Conservation (phyloP, 2,329 filamentous ascomycete genomes). For the Ophiostoma quercus region DNA sequence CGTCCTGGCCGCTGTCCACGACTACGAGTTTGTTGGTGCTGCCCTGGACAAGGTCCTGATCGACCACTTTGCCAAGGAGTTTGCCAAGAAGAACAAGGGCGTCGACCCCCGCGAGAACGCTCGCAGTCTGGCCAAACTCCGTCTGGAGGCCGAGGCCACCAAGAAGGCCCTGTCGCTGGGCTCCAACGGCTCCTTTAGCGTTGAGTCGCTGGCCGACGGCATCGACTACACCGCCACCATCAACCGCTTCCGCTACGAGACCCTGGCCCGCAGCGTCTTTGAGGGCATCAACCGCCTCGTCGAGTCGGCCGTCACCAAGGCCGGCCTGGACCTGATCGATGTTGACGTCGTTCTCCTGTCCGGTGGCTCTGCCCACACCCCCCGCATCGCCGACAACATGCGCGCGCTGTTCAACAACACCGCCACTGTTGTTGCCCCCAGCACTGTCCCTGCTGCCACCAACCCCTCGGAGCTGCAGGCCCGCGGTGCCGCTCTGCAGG, state of each 20-base stretch:
- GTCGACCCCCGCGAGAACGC: constrained; percentile 78
- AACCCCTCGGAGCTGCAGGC: constrained; percentile 90
- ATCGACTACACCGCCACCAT: constrained; percentile 87
- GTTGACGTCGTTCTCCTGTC: constrained; percentile 91
- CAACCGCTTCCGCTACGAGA: constrained; percentile 90
- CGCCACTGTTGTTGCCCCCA: constrained; percentile 75
- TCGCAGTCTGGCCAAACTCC: constrained; percentile 82
- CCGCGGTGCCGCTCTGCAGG: constrained; percentile 90
- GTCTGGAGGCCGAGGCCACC: constrained; percentile 80
- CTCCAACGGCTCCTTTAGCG: constrained; percentile 81
- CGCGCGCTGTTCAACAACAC: constrained; percentile 72
- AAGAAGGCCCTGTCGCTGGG: constrained; percentile 91
- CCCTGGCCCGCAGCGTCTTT: constrained; percentile 79
- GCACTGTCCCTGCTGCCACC: constrained; percentile 70
- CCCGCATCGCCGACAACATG: constrained; percentile 81
- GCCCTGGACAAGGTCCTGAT: constrained; percentile 86
- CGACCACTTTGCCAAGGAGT: constrained; percentile 97
- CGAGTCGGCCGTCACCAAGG: constrained; percentile 82
- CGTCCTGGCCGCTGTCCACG: constrained; percentile 84
- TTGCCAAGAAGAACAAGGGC: constrained; percentile 87
- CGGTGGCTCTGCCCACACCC: constrained; percentile 88
- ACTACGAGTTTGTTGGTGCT: constrained; percentile 86
- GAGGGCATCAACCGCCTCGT: constrained; percentile 82
- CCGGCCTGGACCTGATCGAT: constrained; percentile 83
- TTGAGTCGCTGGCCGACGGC: constrained; percentile 84